phyloP scores from a whole-genome alignment of 768 basidiomycete genomes.

The Auricularia auricula-judae region DNA sequence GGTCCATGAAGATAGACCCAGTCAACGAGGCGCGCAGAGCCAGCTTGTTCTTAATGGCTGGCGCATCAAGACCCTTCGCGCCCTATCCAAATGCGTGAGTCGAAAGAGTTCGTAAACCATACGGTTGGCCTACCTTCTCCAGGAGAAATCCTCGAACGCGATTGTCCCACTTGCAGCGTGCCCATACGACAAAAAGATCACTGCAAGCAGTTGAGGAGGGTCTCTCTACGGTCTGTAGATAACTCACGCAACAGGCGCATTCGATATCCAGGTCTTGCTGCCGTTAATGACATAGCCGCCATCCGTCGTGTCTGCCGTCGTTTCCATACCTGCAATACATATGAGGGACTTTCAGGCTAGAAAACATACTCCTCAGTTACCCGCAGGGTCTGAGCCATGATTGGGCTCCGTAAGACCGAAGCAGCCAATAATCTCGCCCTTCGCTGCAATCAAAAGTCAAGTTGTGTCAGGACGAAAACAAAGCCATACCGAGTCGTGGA shows the following conservation, averaged over 20 bases:
- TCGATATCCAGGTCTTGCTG: constrained; percentile 97
- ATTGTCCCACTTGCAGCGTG: constrained; percentile 86
- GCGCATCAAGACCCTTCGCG: constrained; percentile 68
- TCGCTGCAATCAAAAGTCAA: constrained; percentile 32
- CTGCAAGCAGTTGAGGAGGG: constrained; percentile 25
- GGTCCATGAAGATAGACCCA: constrained; percentile 87
- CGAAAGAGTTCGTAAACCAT: not conserved
- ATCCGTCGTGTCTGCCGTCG: constrained; percentile 71
- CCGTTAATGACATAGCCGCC: constrained; percentile 83
- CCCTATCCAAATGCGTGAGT: constrained; percentile 38
- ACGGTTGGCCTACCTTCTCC: constrained; percentile 56
- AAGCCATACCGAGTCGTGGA: constrained; percentile 54
- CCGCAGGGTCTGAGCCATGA: constrained; percentile 90
- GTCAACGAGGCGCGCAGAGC: constrained; percentile 79
- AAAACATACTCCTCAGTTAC: not conserved
- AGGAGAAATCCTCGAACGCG: constrained; percentile 84
- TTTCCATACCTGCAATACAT: constrained; percentile 64
- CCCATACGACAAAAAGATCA: constrained; percentile 90
- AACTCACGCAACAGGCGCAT: constrained; percentile 78
- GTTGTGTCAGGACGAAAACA: constrained; percentile 2
- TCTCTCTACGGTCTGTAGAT: not conserved
- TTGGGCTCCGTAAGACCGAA: constrained; percentile 96
- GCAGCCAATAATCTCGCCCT: constrained; percentile 81
- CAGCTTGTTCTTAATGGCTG: constrained; percentile 86
- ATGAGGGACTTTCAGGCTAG: not conserved